Evolutionary conservation across 2,329 filamentous ascomycete genomes (phyloP), one percentile per base, ranked within the genome.

Genomic region (Xylaria polymorpha): DNA sequence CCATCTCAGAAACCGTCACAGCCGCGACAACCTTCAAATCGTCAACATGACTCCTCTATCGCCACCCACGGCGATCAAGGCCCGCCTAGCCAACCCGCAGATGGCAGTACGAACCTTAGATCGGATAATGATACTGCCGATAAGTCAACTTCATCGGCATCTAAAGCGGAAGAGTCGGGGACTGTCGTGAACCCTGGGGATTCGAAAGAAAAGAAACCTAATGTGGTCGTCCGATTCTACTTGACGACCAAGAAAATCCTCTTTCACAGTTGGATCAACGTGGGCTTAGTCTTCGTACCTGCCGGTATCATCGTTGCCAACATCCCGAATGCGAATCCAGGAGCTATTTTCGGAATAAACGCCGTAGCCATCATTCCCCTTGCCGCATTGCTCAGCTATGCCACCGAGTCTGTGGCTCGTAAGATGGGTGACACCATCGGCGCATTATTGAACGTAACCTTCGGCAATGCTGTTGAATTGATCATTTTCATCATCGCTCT

Each of bases 401-500:
- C 92, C 43, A 94, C 92, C 18, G 92, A 94, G 81, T 91, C 88
- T 66, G 91, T 94, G 67, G 91, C 92, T 57, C 86, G 86, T 72
- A 88, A 89, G 74, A 85, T 94, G 80, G 92, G 91, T 61, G 91
- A 94, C 77, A 90, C 90, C 3, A 82, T 93, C 55, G 91, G 91
- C 64, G 91, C 91, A 41, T 80, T 94, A 74, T 86, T 93, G 77
- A 94, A 93, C 75, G 89, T 93, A 69, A 93, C 91, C 9, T 93
- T 93, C 82, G 91, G 92, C 73, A 94, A 94, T 78, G 90, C 91
- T 25, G 92, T 94, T 29, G 92, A 94, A 80, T 81, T 94, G 77
- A 94, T 94, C 77, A 93, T 94, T 72, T 94, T 93, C 79, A 94
- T 90, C 79, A 93, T 94, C 80, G 92, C 92, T 53, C 83, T 94